Conservation (phyloP, 495 filamentous ascomycete species). For the Entonaema liquescens region DNA sequence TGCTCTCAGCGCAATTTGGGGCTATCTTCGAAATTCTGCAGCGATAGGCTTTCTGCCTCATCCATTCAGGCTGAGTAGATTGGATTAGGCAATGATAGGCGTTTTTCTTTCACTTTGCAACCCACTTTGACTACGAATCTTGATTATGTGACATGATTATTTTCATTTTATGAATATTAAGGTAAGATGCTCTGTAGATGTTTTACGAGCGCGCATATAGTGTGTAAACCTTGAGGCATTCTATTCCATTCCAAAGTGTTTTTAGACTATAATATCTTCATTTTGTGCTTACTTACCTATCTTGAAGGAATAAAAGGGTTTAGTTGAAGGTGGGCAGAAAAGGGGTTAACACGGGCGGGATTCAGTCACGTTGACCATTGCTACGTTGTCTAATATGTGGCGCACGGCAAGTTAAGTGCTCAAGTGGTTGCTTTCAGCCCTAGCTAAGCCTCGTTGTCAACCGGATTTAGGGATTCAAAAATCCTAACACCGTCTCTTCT, state of each 20-base stretch:
- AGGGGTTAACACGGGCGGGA: neutral
- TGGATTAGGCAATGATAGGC: conserved; percentile 40
- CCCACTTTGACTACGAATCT: neutral
- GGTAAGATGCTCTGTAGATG: neutral
- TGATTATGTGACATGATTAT: conserved; percentile 25
- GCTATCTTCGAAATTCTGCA: conserved; percentile 17
- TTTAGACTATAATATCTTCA: neutral
- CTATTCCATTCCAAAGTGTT: neutral
- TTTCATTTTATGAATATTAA: neutral
- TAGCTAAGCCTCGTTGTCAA: neutral
- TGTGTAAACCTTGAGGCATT: neutral
- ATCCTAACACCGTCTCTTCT: neutral
- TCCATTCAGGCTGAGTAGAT: conserved; percentile 29
- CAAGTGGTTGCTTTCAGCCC: neutral
- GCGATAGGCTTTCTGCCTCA: conserved; percentile 12
- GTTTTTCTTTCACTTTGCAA: conserved; percentile 19
- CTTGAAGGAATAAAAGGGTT: neutral
- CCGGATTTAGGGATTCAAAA: neutral
- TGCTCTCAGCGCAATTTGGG: conserved; percentile 5
- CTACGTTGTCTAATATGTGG: neutral
- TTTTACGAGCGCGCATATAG: neutral
- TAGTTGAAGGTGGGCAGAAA: neutral
- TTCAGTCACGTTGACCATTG: neutral
- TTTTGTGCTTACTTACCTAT: neutral
- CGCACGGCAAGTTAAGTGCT: neutral